phyloP scores from a whole-genome alignment of 495 filamentous ascomycete genomes.

The Elasticomyces elasticus region DNA sequence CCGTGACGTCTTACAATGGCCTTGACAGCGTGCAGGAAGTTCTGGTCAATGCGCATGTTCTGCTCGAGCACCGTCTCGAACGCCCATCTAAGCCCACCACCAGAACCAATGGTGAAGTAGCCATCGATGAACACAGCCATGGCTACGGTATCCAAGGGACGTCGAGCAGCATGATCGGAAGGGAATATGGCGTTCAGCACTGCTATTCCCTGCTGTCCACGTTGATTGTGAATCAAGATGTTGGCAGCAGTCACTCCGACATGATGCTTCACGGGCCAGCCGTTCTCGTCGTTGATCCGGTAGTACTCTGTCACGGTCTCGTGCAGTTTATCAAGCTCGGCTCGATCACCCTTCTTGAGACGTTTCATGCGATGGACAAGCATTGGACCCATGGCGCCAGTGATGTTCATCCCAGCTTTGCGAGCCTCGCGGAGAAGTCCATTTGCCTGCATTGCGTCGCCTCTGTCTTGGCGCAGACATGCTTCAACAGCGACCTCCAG shows the following conservation, averaged over 20 bases:
- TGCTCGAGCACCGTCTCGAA: conserved; percentile 12
- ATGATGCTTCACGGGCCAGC: conserved; percentile 9
- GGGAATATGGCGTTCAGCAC: conserved; percentile 13
- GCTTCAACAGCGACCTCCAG: conserved; percentile 23
- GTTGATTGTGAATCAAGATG: conserved; percentile 7
- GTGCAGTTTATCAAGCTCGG: not conserved
- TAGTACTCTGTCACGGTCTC: conserved; percentile 19
- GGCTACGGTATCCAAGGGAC: conserved; percentile 14
- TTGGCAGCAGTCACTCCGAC: conserved; percentile 20
- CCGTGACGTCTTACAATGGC: not conserved
- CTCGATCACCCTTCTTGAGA: not conserved
- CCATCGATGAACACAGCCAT: conserved; percentile 19
- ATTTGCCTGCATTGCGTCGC: conserved; percentile 3
- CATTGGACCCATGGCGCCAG: conserved; percentile 17
- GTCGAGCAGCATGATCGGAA: conserved; percentile 5
- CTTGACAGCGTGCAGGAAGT: conserved; percentile 9
- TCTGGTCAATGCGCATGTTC: conserved; percentile 19
- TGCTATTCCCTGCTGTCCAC: conserved; percentile 7
- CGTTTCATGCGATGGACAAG: conserved; percentile 5
- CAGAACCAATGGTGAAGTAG: conserved; percentile 5
- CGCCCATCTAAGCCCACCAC: conserved; percentile 18
- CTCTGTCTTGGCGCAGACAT: conserved; percentile 8
- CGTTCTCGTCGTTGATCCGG: conserved; percentile 15
- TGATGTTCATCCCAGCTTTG: conserved; percentile 20
- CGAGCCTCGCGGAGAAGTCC: conserved; percentile 7